Evolutionary conservation across 352 stramenopile genomes (phyloP).

Genomic region (Achlya hypogyna): DNA sequence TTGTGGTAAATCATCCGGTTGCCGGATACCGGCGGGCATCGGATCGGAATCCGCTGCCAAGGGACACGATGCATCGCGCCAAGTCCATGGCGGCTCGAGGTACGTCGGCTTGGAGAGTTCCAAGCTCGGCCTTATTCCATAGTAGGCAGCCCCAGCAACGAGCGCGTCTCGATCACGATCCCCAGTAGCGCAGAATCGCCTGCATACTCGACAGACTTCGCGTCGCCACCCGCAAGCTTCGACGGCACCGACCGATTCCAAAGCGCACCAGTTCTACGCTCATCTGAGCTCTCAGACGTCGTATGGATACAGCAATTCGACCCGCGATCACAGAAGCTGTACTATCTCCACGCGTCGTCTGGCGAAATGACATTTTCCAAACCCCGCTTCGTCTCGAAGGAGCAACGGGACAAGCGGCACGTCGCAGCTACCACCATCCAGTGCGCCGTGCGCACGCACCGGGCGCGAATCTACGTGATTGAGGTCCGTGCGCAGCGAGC

Average conservation of each 20-base stretch:
- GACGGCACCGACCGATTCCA: background rate
- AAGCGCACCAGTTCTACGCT: background rate
- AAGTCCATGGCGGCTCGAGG: background rate
- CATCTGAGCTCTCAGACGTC: background rate
- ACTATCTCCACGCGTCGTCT: conserved; percentile 30
- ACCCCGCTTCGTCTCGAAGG: conserved; percentile 27
- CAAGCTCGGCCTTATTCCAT: background rate
- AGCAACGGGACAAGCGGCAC: background rate
- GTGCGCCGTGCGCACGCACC: conserved; percentile 36
- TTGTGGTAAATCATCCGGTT: no score
- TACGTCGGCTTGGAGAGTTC: background rate
- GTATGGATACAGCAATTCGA: conserved; percentile 42
- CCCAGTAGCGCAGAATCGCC: background rate
- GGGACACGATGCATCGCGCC: background rate
- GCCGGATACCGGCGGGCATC: background rate
- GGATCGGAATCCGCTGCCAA: no score
- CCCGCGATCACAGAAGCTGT: conserved; percentile 25
- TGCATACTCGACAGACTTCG: background rate
- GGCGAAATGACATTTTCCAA: conserved; percentile 30
- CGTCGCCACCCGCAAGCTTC: background rate
- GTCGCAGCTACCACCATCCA: conserved; percentile 40
- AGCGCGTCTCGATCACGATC: background rate
- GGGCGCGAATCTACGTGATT: conserved; percentile 34
- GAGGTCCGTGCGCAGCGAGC: no score
- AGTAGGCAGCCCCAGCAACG: background rate